Conservation (phyloP, 768 basidiomycete species). For the Candolleomyces efflorescens region DNA sequence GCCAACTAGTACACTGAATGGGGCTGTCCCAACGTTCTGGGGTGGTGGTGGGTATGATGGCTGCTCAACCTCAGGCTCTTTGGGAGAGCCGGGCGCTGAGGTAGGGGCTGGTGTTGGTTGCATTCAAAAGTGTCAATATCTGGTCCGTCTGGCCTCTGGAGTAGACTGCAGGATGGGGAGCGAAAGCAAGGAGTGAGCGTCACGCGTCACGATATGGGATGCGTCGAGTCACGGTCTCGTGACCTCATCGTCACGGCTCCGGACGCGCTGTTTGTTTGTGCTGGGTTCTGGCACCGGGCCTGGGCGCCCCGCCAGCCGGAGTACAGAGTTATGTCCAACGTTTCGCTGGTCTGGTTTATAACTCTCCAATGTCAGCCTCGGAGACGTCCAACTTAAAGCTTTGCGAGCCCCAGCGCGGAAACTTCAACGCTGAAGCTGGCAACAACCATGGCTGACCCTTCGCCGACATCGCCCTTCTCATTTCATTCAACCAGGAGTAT, state of each 20-base stretch:
- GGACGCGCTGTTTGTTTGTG: slow-evolving; percentile 33
- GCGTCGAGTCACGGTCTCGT: slow-evolving; percentile 13
- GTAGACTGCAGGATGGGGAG: neutral
- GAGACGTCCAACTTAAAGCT: slow-evolving; percentile 9
- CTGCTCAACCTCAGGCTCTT: slow-evolving; percentile 24
- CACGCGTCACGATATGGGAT: neutral
- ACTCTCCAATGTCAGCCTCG: slow-evolving; percentile 18
- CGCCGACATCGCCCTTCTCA: slow-evolving; percentile 13
- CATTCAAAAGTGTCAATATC: slow-evolving; percentile 32
- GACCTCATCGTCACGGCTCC: slow-evolving; percentile 11
- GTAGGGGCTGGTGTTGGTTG: slow-evolving; percentile 66
- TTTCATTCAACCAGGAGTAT: slow-evolving; percentile 11
- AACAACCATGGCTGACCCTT: slow-evolving; percentile 23
- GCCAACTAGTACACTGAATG: slow-evolving; percentile 61
- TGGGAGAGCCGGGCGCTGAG: slow-evolving; percentile 49
- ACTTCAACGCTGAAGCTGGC: neutral
- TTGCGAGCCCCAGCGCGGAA: neutral
- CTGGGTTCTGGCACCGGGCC: slow-evolving; percentile 20
- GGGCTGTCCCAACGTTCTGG: slow-evolving; percentile 62
- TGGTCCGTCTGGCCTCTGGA: neutral
- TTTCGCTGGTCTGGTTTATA: neutral
- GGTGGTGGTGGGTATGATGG: slow-evolving; percentile 51
- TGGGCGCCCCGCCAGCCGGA: slow-evolving; percentile 14
- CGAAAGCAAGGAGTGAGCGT: neutral
- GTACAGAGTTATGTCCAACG: neutral